A percentile compares a stretch with the other conserved stretches of the same genome.
Conservation (phyloP, 2,329 filamentous ascomycete genomes). For the Fusarium sarcochroum region DNA sequence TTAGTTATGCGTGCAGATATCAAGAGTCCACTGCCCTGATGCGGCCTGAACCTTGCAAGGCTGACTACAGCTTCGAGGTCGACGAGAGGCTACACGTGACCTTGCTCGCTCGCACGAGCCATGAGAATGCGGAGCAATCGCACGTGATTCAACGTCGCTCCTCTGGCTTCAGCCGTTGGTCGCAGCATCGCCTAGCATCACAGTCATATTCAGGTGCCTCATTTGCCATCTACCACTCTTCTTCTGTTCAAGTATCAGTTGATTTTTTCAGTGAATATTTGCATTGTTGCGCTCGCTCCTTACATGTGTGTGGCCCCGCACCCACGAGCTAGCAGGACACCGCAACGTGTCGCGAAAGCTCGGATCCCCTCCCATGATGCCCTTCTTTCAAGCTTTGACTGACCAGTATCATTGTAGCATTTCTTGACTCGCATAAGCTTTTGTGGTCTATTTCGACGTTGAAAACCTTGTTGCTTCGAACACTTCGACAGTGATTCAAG, state of each 20-base stretch:
- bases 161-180: constrained; percentile 35
- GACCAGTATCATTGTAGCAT: constrained; percentile 46
- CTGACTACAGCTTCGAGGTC: constrained; percentile 5
- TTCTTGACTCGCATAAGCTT: constrained; percentile 42
- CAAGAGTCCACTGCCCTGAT: neutral
- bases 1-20: neutral
- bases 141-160: constrained; percentile 46
- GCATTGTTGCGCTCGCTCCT: constrained; percentile 53
- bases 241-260: constrained; percentile 59
- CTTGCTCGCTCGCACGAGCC: constrained; percentile 37
- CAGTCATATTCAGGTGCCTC: constrained; percentile 40
- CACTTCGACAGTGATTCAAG: constrained; percentile 30
- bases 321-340: constrained; percentile 30
- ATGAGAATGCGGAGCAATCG: constrained; percentile 45
- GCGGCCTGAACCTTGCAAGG: constrained; percentile 16
- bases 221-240: constrained; percentile 55
- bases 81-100: constrained; percentile 45
- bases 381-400: constrained; percentile 49
- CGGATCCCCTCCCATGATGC: constrained; percentile 48
- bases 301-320: constrained; percentile 50
- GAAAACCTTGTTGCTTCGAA: constrained; percentile 21
- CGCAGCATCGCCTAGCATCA: constrained; percentile 45
- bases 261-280: constrained; percentile 54
- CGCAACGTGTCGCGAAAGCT: constrained; percentile 49
- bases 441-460: constrained; percentile 30